Evolutionary conservation across 2,329 filamentous ascomycete genomes (phyloP).

Genomic region (Arthroderma sp.): DNA sequence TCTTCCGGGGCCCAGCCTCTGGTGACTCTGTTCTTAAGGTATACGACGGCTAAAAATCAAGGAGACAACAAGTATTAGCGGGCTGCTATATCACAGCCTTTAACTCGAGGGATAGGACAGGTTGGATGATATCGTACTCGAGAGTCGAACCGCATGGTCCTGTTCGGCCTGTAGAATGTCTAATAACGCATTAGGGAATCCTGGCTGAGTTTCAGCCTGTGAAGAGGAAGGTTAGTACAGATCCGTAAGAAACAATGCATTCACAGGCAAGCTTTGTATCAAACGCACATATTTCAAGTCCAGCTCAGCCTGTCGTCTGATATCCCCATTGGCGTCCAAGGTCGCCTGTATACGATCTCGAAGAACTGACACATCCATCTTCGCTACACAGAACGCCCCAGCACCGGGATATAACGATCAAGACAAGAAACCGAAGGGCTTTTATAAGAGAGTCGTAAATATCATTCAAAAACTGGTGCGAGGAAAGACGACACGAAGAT

Average conservation of each 20-base stretch:
- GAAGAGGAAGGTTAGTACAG: background rate
- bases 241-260: background rate
- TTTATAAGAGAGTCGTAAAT: too few species aligned
- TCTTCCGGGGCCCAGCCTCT: constrained; percentile 76
- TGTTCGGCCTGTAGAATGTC: constrained; percentile 84
- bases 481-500: background rate
- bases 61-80: constrained; percentile 3
- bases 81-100: background rate
- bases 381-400: constrained; percentile 16
- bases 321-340: constrained; percentile 49
- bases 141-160: constrained; percentile 69
- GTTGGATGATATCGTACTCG: constrained; percentile 50
- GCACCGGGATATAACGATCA: background rate
- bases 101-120: constrained; percentile 14
- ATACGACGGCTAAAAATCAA: constrained; percentile 62
- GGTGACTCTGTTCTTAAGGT: constrained; percentile 94
- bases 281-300: constrained; percentile 50
- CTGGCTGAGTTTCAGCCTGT: constrained; percentile 78
- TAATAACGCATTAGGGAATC: constrained; percentile 80
- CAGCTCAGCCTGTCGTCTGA: constrained; percentile 48
- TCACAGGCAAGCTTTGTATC: background rate
- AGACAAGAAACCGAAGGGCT: too few species aligned
- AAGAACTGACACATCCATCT: constrained; percentile 49
- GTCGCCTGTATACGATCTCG: constrained; percentile 52
- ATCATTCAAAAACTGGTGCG: background rate